A percentile compares a stretch with the other conserved stretches of the same genome.
phyloP scores from a whole-genome alignment of 768 basidiomycete genomes.

The Holtermannia corniformis region DNA sequence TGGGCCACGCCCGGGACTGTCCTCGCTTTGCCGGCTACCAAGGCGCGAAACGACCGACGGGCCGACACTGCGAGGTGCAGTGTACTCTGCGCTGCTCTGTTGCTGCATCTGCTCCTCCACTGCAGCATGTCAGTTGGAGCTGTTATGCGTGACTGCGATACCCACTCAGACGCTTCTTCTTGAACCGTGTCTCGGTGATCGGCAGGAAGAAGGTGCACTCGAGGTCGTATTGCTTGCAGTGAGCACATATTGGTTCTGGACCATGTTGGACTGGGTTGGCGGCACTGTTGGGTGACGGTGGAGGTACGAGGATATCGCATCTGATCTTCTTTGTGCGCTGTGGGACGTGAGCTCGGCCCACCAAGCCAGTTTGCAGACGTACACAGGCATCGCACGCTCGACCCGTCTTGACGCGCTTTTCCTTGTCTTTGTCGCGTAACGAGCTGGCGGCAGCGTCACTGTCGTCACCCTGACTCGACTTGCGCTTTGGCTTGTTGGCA shows the following conservation, averaged over 20 bases:
- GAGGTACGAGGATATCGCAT: slow-evolving; percentile 64
- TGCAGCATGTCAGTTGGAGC: slow-evolving; percentile 16
- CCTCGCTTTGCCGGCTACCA: not conserved
- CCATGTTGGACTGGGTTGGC: slow-evolving; percentile 5
- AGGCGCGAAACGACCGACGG: not conserved
- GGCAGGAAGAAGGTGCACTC: slow-evolving; percentile 97
- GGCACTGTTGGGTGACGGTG: slow-evolving; percentile 50
- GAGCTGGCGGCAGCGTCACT: not conserved
- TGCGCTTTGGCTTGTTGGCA: not conserved
- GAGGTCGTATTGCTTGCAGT: slow-evolving; percentile 87
- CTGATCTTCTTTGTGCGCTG: slow-evolving; percentile 40
- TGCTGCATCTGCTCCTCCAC: slow-evolving; percentile 39
- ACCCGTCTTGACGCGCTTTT: slow-evolving; percentile 37
- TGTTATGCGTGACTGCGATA: slow-evolving; percentile 41
- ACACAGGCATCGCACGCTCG: slow-evolving; percentile 41
- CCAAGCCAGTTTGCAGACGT: slow-evolving; percentile 2
- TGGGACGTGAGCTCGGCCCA: not conserved
- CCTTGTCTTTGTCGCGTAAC: slow-evolving; percentile 18
- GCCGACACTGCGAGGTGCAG: slow-evolving; percentile 1
- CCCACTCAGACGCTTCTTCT: slow-evolving; percentile 82
- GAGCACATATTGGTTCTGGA: slow-evolving; percentile 70
- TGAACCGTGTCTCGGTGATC: slow-evolving; percentile 97
- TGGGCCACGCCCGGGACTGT: not conserved
- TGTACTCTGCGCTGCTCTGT: not conserved
- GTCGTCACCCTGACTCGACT: not conserved